A percentile compares a stretch with the other conserved stretches of the same genome.
Conservation (phyloP, 495 filamentous ascomycete species). For the Glarea lozoyensis region DNA sequence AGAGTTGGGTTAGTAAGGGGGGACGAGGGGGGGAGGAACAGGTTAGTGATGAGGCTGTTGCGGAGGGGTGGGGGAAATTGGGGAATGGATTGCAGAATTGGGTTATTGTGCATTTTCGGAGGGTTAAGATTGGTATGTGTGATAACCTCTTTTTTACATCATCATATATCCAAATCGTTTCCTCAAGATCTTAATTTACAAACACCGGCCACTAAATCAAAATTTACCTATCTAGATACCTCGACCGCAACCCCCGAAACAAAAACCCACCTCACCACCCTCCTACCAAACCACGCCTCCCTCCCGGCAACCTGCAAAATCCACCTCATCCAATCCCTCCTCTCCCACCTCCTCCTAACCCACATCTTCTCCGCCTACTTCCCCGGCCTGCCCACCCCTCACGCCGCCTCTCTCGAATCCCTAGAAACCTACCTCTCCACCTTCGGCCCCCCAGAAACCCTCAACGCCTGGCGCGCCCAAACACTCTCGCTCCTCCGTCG, state of each 20-base stretch:
- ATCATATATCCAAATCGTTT: too few species aligned
- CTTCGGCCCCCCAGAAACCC: constrained; percentile 34
- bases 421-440: constrained; percentile 35
- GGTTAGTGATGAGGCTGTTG: constrained; percentile 46
- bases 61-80: constrained; percentile 34
- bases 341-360: constrained; percentile 41
- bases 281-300: constrained; percentile 42
- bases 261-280: constrained; percentile 28
- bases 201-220: too few species aligned
- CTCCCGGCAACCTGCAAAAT: constrained; percentile 37
- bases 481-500: constrained; percentile 42
- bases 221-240: constrained; percentile 35
- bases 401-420: constrained; percentile 30
- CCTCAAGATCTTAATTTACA: too few species aligned
- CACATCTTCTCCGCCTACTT: constrained; percentile 43
- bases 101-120: constrained; percentile 45
- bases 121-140: constrained; percentile 41
- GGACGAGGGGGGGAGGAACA: constrained; percentile 33
- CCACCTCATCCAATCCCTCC: constrained; percentile 42
- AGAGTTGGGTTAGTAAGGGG: constrained; percentile 45
- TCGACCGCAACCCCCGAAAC: constrained; percentile 25
- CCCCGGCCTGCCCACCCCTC: constrained; percentile 36
- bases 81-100: constrained; percentile 50
- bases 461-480: constrained; percentile 47
- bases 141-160: too few species aligned